Conservation (phyloP, 2,329 filamentous ascomycete species). For the Emergomyces orientalis region DNA sequence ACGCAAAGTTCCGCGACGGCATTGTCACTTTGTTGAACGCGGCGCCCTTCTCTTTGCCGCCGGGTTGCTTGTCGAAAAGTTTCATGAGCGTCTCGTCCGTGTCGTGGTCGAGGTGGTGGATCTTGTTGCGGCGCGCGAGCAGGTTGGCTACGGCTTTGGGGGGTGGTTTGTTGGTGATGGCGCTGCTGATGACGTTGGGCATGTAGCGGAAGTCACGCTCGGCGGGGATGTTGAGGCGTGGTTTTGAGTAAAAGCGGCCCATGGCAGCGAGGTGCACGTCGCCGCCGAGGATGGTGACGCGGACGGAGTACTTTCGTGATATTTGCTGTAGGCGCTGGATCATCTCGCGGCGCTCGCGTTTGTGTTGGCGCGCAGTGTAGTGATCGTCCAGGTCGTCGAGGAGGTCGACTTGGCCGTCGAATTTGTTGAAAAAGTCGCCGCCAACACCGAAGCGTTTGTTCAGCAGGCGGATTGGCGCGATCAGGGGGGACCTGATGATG, state of each 20-base stretch:
- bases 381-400: conserved; percentile 59
- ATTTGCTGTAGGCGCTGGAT: conserved; percentile 55
- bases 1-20: conserved; percentile 57
- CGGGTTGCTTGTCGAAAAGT: conserved; percentile 54
- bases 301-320: conserved; percentile 46
- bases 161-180: conserved; percentile 60
- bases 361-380: conserved; percentile 87
- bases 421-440: conserved; percentile 82
- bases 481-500: conserved; percentile 73
- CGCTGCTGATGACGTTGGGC: conserved; percentile 54
- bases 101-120: conserved; percentile 53
- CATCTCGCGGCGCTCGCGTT: conserved; percentile 70
- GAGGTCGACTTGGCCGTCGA: conserved; percentile 66
- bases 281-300: conserved; percentile 54
- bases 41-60: conserved; percentile 52
- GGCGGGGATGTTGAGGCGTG: conserved; percentile 46
- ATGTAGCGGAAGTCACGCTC: conserved; percentile 55
- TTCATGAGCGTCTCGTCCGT: conserved; percentile 57
- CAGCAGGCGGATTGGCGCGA: conserved; percentile 78
- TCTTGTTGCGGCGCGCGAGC: conserved; percentile 54
- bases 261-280: conserved; percentile 57
- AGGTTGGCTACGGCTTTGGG: conserved; percentile 57
- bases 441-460: conserved; percentile 84
- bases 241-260: conserved; percentile 56
- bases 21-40: conserved; percentile 77